Evolutionary conservation across 805 yeast species (phyloP).

Genomic region (Starmerella apis): DNA sequence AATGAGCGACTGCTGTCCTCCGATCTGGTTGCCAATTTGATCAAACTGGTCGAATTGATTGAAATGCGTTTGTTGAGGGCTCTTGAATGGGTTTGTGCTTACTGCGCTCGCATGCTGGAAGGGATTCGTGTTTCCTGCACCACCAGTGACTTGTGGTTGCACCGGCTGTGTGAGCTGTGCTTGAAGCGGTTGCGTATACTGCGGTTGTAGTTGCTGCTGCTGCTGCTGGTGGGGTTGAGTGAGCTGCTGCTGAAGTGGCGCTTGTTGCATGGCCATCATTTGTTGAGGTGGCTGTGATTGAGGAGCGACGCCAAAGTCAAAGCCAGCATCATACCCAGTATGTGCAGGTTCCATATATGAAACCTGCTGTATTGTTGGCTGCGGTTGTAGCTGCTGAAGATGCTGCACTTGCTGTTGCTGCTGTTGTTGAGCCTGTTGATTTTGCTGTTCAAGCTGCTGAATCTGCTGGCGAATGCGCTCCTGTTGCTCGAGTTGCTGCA

Average conservation of each 20-base stretch:
- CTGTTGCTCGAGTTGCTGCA: conserved; percentile 25
- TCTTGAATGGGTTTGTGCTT: conserved; percentile 40
- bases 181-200: conserved; percentile 5
- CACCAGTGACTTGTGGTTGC: conserved; percentile 8
- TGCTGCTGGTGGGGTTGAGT: conserved; percentile 17
- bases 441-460: conserved; percentile 23
- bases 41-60: conserved; percentile 7
- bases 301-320: conserved; percentile 10
- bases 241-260: conserved; percentile 2
- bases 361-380: conserved; percentile 8
- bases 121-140: conserved; percentile 25
- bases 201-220: conserved; percentile 16
- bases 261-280: conserved; percentile 10
- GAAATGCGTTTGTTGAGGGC: conserved; percentile 6
- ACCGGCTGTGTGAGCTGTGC: conserved; percentile 7
- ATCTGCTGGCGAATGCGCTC: conserved; percentile 26
- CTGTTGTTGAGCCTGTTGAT: conserved; percentile 20
- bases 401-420: conserved; percentile 11
- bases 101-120: background rate
- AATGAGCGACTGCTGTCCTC: conserved; percentile 15
- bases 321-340: conserved; percentile 15
- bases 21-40: conserved; percentile 4
- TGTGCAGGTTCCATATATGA: conserved; percentile 20
- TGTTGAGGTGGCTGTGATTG: conserved; percentile 20
- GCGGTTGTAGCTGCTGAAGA: conserved; percentile 17